phyloP scores from a whole-genome alignment of 2,329 filamentous ascomycete genomes.

The Xylariaceae sp. region DNA sequence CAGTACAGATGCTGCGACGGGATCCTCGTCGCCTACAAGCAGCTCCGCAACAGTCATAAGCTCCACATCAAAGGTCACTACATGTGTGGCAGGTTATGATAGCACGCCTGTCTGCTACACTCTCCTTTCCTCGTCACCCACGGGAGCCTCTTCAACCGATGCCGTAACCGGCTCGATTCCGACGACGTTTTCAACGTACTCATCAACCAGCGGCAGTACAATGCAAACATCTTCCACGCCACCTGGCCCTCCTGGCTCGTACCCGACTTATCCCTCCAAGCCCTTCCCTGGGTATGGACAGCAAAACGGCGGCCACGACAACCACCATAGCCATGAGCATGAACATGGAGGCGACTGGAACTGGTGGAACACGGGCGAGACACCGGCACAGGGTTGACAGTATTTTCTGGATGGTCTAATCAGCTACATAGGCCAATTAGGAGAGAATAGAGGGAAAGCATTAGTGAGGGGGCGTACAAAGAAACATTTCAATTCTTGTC shows the following conservation, averaged over 20 bases:
- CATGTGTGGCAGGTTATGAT: slow-evolving; percentile 22
- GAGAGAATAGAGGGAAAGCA: not conserved
- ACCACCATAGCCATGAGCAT: not conserved
- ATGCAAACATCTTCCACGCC: slow-evolving; percentile 4
- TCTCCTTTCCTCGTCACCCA: not conserved
- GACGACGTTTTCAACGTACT: slow-evolving; percentile 19
- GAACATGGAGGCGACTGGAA: not conserved
- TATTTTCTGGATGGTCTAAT: slow-evolving; percentile 13
- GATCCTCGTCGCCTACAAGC: slow-evolving; percentile 12
- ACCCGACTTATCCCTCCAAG: slow-evolving; percentile 6
- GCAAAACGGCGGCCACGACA: not conserved
- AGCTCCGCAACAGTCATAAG: not conserved
- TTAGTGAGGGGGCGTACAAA: not conserved
- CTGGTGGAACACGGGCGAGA: not conserved
- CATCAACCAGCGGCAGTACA: slow-evolving; percentile 1
- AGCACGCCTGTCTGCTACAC: slow-evolving; percentile 20
- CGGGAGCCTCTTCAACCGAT: slow-evolving; percentile 14
- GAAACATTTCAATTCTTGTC: slow-evolving; percentile 18
- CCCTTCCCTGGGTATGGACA: not conserved
- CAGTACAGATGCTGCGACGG: slow-evolving; percentile 19
- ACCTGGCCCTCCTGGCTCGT: slow-evolving; percentile 1
- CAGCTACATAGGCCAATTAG: not conserved
- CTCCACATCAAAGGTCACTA: slow-evolving; percentile 9
- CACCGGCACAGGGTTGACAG: not conserved
- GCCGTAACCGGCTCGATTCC: slow-evolving; percentile 17